phyloP scores from a whole-genome alignment of 768 basidiomycete genomes.

The Naganishia randhawae region DNA sequence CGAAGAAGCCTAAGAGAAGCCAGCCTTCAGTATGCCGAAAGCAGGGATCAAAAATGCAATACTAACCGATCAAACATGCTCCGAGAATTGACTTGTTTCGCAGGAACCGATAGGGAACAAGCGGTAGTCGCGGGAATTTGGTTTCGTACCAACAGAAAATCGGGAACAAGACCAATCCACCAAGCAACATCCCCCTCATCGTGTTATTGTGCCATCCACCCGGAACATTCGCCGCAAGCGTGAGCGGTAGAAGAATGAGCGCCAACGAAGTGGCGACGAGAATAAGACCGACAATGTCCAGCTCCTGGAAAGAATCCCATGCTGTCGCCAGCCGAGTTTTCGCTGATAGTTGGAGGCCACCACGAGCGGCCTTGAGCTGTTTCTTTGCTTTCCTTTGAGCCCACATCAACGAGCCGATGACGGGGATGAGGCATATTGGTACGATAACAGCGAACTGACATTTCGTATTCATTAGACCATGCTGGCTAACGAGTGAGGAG shows the following conservation, averaged over 20 bases:
- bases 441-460: conserved; percentile 43
- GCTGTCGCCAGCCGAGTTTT: not conserved
- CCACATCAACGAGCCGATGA: conserved; percentile 50
- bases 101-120: conserved; percentile 62
- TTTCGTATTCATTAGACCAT: not conserved
- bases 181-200: conserved; percentile 36
- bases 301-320: conserved; percentile 23
- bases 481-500: conserved; percentile 14
- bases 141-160: conserved; percentile 51
- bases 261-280: conserved; percentile 48
- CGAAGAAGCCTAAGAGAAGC: conserved; percentile 34
- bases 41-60: conserved; percentile 24
- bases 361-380: conserved; percentile 24
- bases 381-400: conserved; percentile 46
- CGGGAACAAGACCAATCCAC: conserved; percentile 22
- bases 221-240: conserved; percentile 37
- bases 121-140: conserved; percentile 59
- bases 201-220: conserved; percentile 45
- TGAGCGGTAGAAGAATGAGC: conserved; percentile 50
- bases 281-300: conserved; percentile 37
- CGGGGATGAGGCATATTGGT: conserved; percentile 46
- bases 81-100: conserved; percentile 61
- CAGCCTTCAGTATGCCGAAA: not conserved
- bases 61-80: conserved; percentile 58
- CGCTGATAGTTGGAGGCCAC: not conserved